Conservation (phyloP, 163 green algal genomes). For the Botryococcus braunii region DNA sequence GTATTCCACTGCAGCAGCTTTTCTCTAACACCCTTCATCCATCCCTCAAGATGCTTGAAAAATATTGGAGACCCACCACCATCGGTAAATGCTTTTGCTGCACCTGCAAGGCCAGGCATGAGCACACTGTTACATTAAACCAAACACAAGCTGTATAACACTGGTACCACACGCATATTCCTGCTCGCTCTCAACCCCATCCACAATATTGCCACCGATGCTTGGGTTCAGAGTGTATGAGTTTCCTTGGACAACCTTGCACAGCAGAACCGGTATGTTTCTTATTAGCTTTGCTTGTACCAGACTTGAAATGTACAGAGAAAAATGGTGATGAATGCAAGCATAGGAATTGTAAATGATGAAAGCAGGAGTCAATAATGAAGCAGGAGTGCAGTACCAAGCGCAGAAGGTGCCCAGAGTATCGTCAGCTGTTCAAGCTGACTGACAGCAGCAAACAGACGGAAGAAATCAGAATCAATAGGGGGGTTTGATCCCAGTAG, state of each 20-base stretch:
- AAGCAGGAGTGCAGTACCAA: not conserved
- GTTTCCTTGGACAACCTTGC: not conserved
- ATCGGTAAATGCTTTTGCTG: slow-evolving; percentile 2
- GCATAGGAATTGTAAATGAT: not conserved
- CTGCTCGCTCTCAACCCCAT: too few relatives aligned
- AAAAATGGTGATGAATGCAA: not conserved
- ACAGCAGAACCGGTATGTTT: too few relatives aligned
- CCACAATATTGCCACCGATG: not conserved
- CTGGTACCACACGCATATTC: not conserved
- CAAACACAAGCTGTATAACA: not conserved
- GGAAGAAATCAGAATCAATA: slow-evolving; percentile 7
- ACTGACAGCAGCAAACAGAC: slow-evolving; percentile 14
- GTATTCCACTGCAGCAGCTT: slow-evolving; percentile 19
- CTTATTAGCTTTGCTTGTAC: not conserved
- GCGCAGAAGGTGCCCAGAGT: slow-evolving; percentile 2
- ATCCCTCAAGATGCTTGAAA: slow-evolving; percentile 11
- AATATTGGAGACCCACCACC: not conserved
- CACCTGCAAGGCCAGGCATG: slow-evolving; percentile 9
- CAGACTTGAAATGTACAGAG: not conserved
- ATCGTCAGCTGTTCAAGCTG: slow-evolving; percentile 11
- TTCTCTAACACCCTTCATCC: slow-evolving; percentile 11
- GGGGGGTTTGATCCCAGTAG: slow-evolving; percentile 6
- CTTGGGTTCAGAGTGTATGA: not conserved
- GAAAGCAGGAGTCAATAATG: not conserved
- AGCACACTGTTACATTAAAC: not conserved